Evolutionary conservation across 192 early-diverging fungal genomes (phyloP), one percentile per base, ranked within the genome.

Genomic region (Kickxella alabastrina): DNA sequence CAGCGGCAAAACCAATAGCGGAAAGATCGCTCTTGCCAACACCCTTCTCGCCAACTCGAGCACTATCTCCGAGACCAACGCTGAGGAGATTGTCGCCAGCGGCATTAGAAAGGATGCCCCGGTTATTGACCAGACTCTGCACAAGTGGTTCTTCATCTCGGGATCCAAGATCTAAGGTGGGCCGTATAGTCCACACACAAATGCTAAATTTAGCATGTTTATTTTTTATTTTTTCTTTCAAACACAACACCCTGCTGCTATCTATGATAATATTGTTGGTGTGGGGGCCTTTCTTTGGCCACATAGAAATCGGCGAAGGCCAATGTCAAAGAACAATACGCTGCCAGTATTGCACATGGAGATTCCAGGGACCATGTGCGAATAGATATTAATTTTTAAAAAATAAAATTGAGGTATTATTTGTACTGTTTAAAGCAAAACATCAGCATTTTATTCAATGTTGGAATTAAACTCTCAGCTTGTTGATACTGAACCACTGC

Each of bases 141-240:
- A 93, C 86, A 98, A 98, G 86, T 98, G 95, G 95, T 98, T 95
- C 85, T 98, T 89, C 81, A 88, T 98, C 59, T 88, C 87, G 25
- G 93, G 86, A 32, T 71, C 80, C 57, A 82, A 69, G 62, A 75
- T 82, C 62, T 84, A 79, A 70, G 15, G 5, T 18, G n/a, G n/a
- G n/a, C 41, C 22, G 12, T 23, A 3, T 43, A 21, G 41, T 22
- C 17, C 17, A 2, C 2, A 46, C 28, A 29, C n/a, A 31, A 5
- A 10, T 42, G n/a, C 21, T 19, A 21, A 4, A 23, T 19, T 19
- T 5, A 9, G 4, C 21, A 15, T 19, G 10, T 41, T 19, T 19
- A 22, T 6, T 42, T 6, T 42, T 19, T 19, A 2, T 42, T 42
- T 42, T 23, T 42, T 43, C 18, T 3, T 21, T 8, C 17, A 38